A percentile compares a stretch with the other conserved stretches of the same genome.
These are phyloP conservation scores for Cyclanthera cordifolia DNA, from an alignment of 306 rosid species.

Conservation along the genomic window DNA sequence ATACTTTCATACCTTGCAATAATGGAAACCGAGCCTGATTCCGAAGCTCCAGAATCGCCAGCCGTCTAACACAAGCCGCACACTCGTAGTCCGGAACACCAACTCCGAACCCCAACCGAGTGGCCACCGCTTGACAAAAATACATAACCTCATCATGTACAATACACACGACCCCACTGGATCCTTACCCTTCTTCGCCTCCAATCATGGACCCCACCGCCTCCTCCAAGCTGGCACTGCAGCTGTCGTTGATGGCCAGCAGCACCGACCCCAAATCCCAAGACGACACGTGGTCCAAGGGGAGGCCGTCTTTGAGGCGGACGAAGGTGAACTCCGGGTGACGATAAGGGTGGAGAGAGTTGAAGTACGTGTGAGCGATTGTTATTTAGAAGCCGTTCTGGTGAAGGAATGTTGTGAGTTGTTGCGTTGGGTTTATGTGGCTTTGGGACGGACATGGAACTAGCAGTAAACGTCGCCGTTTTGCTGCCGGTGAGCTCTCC, in stretches of 20 bases:
- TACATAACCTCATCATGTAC: constrained; percentile 27
- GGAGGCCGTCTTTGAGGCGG: background rate
- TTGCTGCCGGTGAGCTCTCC: constrained; percentile 6
- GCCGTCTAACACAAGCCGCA: background rate
- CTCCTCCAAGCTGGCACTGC: constrained; percentile 14
- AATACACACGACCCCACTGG: constrained; percentile 24
- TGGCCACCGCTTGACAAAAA: constrained; percentile 29
- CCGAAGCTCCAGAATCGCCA: background rate
- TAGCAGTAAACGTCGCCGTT: constrained; percentile 1
- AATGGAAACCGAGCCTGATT: background rate
- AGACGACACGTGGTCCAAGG: background rate
- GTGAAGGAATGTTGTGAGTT: constrained; percentile 16
- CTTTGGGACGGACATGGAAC: constrained; percentile 22
- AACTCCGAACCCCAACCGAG: constrained; percentile 5
- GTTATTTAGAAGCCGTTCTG: constrained; percentile 22
- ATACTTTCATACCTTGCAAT: constrained; percentile 28
- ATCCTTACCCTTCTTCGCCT: background rate
- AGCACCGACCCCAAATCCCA: background rate
- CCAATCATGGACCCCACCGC: background rate
- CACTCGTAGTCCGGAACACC: background rate
- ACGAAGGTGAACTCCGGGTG: constrained; percentile 18
- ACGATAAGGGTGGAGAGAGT: constrained; percentile 11
- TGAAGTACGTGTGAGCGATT: constrained; percentile 18
- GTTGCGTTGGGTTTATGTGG: constrained; percentile 25
- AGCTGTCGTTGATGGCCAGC: constrained; percentile 14